Percentiles rank a stretch among this genome's conserved stretches.
phyloP scores from a whole-genome alignment of 768 basidiomycete species.

The Melanogaster broomeanus region DNA sequence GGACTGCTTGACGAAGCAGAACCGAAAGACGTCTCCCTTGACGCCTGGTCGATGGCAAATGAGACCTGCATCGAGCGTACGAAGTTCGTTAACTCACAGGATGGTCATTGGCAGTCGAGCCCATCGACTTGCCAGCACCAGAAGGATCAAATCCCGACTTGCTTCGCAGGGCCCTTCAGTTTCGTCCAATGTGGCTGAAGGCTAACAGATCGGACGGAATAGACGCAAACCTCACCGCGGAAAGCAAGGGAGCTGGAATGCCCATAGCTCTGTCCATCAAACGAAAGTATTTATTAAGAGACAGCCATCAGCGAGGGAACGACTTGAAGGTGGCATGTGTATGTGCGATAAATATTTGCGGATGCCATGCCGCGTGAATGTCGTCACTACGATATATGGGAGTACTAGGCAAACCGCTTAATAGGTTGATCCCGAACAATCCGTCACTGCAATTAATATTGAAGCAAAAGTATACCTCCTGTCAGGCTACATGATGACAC shows the following conservation, averaged over 20 bases:
- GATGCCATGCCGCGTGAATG: too few relatives aligned
- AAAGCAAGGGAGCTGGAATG: not conserved
- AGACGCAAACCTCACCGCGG: not conserved
- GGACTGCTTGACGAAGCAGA: not conserved
- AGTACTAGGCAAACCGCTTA: too few relatives aligned
- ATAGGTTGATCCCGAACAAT: too few relatives aligned
- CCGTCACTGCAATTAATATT: not conserved
- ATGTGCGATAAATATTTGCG: too few relatives aligned
- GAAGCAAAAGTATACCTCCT: not conserved
- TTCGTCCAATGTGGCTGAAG: not conserved
- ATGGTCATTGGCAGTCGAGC: not conserved
- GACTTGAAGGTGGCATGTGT: too few relatives aligned
- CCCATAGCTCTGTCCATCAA: slow-evolving; percentile 1
- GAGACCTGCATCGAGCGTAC: not conserved
- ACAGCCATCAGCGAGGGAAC: too few relatives aligned
- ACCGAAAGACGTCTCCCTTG: not conserved
- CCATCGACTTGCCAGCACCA: not conserved
- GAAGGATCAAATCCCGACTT: not conserved
- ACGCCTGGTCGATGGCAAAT: not conserved
- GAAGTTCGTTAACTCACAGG: not conserved
- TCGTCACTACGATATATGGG: too few relatives aligned
- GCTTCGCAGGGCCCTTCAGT: not conserved
- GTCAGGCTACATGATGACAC: not conserved
- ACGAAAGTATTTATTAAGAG: slow-evolving; percentile 8
- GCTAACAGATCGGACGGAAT: not conserved